These are phyloP conservation scores for Colletotrichum sp. DNA, from an alignment of 2,329 filamentous ascomycete species.

Conservation along the genomic window DNA sequence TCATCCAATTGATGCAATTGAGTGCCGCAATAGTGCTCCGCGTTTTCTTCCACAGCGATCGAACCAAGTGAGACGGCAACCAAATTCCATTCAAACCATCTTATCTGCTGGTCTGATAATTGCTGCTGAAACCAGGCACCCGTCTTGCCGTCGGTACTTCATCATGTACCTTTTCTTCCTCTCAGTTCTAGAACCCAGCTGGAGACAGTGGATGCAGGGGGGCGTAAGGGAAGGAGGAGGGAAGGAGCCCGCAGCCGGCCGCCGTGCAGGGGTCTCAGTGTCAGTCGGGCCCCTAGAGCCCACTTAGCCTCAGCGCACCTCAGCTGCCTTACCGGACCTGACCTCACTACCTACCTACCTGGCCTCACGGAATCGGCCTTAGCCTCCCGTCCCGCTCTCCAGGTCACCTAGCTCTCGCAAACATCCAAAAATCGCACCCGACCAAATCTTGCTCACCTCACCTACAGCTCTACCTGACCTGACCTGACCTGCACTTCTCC, in stretches of 20 bases:
- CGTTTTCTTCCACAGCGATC: neutral
- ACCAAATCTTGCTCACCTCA: constrained; percentile 4
- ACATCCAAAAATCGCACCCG: neutral
- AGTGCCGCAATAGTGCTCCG: neutral
- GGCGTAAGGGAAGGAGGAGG: neutral
- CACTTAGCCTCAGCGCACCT: constrained; percentile 1
- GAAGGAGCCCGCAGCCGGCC: constrained; percentile 2
- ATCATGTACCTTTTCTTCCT: constrained; percentile 22
- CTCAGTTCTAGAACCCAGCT: constrained; percentile 19
- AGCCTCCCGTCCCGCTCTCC: neutral
- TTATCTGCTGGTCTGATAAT: neutral
- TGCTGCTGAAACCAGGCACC: neutral
- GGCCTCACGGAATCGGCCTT: neutral
- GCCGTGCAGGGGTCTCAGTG: neutral
- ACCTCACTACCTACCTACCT: neutral
- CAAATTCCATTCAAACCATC: neutral
- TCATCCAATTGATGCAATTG: neutral
- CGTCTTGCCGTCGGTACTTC: neutral
- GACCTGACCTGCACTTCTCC: neutral
- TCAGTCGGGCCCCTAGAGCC: constrained; percentile 4
- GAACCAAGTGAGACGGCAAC: neutral
- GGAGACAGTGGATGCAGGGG: constrained; percentile 2
- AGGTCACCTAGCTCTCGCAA: neutral
- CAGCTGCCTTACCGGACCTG: neutral
- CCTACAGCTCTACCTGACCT: neutral